phyloP scores from a whole-genome alignment of 2,329 filamentous ascomycete genomes.

The Cercospora janseana region DNA sequence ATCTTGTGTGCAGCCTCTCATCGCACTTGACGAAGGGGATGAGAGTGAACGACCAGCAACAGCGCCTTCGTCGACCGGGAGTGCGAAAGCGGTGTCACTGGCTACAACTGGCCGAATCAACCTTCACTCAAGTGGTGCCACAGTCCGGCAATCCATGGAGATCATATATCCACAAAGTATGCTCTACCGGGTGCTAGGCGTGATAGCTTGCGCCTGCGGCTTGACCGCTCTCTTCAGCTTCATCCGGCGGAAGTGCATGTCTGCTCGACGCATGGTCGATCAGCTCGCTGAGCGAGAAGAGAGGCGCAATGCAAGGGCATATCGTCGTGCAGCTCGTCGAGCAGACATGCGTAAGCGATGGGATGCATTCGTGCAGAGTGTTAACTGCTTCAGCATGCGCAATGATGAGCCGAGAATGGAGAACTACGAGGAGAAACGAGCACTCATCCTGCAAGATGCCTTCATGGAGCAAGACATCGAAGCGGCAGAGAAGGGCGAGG shows the following conservation, averaged over 20 bases:
- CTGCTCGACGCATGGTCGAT: slow-evolving; percentile 52
- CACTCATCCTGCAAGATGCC: slow-evolving; percentile 45
- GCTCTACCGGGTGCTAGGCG: slow-evolving; percentile 44
- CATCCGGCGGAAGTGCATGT: slow-evolving; percentile 50
- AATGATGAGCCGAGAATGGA: slow-evolving; percentile 36
- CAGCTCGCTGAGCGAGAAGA: slow-evolving; percentile 56
- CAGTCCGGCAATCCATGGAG: slow-evolving; percentile 21
- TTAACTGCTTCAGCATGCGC: slow-evolving; percentile 36
- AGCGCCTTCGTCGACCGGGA: not conserved
- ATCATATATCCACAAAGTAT: slow-evolving; percentile 29
- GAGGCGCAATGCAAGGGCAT: slow-evolving; percentile 51
- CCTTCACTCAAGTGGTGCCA: slow-evolving; percentile 17
- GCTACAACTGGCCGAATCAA: slow-evolving; percentile 19
- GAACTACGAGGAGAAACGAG: slow-evolving; percentile 54
- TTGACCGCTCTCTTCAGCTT: slow-evolving; percentile 46
- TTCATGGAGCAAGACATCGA: slow-evolving; percentile 43
- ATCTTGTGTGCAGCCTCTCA: slow-evolving; percentile 24
- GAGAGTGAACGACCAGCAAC: not conserved
- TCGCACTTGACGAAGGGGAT: slow-evolving; percentile 21
- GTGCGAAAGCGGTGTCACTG: slow-evolving; percentile 21
- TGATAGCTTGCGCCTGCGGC: slow-evolving; percentile 47
- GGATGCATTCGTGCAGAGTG: slow-evolving; percentile 35
- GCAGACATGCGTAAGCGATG: slow-evolving; percentile 54
- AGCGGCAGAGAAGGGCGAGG: slow-evolving; percentile 43
- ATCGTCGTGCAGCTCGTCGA: slow-evolving; percentile 53